These are phyloP conservation scores for Ganoderma boninense DNA, from an alignment of 1,284 basidiomycete genomes.

Conservation along the genomic window DNA sequence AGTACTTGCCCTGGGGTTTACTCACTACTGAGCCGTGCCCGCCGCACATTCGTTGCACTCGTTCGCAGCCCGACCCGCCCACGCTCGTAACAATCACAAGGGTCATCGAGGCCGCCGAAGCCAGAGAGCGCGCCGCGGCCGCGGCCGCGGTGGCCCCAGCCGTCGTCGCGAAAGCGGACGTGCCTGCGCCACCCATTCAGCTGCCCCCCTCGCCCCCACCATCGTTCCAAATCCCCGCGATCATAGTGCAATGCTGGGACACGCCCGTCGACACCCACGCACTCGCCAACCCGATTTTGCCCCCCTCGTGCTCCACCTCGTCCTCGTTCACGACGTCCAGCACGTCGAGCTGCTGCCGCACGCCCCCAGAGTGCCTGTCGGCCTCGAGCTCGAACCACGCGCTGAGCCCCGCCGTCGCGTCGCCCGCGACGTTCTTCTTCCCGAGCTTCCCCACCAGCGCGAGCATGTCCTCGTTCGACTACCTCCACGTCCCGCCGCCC, in stretches of 20 bases:
- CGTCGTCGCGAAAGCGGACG: background rate
- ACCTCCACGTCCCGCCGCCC: constrained; percentile 3
- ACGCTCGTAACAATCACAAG: constrained; percentile 5
- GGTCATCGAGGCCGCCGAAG: constrained; percentile 5
- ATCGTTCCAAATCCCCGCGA: constrained; percentile 1
- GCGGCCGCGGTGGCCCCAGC: background rate
- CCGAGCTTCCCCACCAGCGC: background rate
- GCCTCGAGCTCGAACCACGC: background rate
- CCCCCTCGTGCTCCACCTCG: constrained; percentile 1
- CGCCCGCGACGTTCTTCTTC: constrained; percentile 3
- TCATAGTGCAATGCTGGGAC: constrained; percentile 10
- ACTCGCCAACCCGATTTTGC: background rate
- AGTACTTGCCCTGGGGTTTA: background rate
- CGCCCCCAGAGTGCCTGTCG: background rate
- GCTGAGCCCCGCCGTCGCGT: constrained; percentile 1
- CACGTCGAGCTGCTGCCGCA: background rate
- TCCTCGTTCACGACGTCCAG: background rate
- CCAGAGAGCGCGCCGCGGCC: constrained; percentile 4
- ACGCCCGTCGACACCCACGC: background rate
- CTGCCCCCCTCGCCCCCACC: background rate
- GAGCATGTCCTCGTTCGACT: constrained; percentile 1
- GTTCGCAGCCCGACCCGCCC: constrained; percentile 7
- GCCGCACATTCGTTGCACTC: background rate
- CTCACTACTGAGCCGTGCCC: no score
- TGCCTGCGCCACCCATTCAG: background rate